Evolutionary conservation across 192 early-diverging fungal genomes (phyloP), one percentile per base, ranked within the genome.

Genomic region (Coemansia sp.): DNA sequence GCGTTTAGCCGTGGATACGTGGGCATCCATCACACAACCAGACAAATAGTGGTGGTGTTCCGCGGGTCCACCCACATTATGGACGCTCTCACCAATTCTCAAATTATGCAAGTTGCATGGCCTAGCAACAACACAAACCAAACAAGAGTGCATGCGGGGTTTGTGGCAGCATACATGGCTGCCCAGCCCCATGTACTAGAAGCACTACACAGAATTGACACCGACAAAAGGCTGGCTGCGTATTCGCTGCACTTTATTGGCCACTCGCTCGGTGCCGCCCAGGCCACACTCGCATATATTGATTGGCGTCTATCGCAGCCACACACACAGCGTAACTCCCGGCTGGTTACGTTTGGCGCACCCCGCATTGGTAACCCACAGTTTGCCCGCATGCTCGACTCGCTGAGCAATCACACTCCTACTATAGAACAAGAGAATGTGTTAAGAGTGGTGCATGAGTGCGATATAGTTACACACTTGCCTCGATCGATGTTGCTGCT

Each of bases 231-330:
- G 4, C 1, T 60, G n/a, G 10, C 5, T 2, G 54, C 12, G 2
- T 73, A 79, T 32, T 12, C 55, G 19, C 1, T 79, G 51, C 25
- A 19, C 22, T 79, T 79, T 62, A 58, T 67, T 1, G 76, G 76
- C 15, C 76, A 79, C 38, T 79, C 76, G 35, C 55, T 79, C 14
- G 76, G 76, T 25, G 76, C 57, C 1, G 76, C 76, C 0, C 70
- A 79, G 39, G 66, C 76, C 1, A 58, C 67, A 22, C 59, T 79
- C 35, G 76, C 70, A 1, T 62, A 52, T 19, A 56, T 50, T 1
- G 76, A 78, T 19, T 73, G 23, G 6, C 19, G 43, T 7, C 11
- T 7, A 32, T 25, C 22, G 2, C 19, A 19, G 56, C 6, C 56
- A 38, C 21, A 19, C 51, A 19, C 22, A 38, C 15, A 9, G n/a